These are phyloP conservation scores for Pseudozyma thailandica DNA, from an alignment of 1,284 basidiomycete species.

Conservation along the genomic window DNA sequence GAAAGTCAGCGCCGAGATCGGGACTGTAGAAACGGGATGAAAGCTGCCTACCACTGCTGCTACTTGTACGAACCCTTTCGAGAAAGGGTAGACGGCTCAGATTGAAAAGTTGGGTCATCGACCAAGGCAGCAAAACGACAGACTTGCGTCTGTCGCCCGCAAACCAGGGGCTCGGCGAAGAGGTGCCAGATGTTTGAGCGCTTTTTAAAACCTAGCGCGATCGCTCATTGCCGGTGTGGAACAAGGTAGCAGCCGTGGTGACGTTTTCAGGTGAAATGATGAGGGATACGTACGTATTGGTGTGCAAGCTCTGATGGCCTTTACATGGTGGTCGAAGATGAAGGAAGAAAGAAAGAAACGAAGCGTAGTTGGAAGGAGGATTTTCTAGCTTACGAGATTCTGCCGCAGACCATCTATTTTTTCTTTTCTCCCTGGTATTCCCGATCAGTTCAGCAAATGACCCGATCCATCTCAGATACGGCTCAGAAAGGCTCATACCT, in stretches of 20 bases:
- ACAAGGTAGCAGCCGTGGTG: background rate
- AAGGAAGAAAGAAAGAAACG: background rate
- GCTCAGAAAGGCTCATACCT: no score
- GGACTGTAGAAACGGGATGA: background rate
- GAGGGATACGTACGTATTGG: conserved; percentile 17
- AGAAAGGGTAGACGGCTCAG: conserved; percentile 39
- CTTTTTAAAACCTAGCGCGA: conserved; percentile 57
- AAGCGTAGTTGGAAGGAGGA: background rate
- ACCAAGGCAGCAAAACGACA: conserved; percentile 30
- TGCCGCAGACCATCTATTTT: conserved; percentile 9
- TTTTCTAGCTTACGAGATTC: conserved; percentile 25
- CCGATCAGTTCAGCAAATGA: background rate
- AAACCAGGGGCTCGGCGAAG: conserved; percentile 56
- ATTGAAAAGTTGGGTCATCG: conserved; percentile 53
- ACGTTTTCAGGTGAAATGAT: background rate
- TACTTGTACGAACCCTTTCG: background rate
- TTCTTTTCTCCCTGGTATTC: conserved; percentile 11
- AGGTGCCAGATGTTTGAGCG: conserved; percentile 57
- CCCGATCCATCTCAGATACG: conserved; percentile 9
- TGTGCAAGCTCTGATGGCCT: background rate
- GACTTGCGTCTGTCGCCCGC: background rate
- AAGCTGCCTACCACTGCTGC: conserved; percentile 2
- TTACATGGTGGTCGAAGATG: conserved; percentile 20
- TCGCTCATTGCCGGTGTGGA: conserved; percentile 51
- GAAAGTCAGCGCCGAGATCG: conserved; percentile 4